phyloP scores from a whole-genome alignment of 2,329 filamentous ascomycete genomes.

The Fusarium camptoceras region DNA sequence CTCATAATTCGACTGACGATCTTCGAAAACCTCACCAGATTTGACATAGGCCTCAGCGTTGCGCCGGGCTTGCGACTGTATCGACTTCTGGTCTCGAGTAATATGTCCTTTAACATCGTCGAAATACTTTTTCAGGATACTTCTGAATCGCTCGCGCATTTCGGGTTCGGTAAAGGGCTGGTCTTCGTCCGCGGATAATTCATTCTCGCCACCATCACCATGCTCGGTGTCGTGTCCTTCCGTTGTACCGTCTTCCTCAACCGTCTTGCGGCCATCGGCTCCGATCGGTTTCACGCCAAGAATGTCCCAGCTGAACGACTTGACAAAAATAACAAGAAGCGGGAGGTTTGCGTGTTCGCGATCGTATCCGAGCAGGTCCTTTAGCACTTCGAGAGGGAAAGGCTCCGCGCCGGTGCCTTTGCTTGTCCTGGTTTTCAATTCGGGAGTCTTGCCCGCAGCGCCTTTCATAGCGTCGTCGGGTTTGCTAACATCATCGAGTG shows the following conservation, averaged over 20 bases:
- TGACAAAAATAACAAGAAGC: constrained; percentile 93
- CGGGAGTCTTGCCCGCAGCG: constrained; percentile 71
- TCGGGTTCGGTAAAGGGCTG: constrained; percentile 80
- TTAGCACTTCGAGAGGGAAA: constrained; percentile 96
- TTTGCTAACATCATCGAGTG: constrained; percentile 74
- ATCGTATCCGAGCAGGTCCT: constrained; percentile 94
- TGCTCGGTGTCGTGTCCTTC: constrained; percentile 53
- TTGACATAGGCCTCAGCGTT: constrained; percentile 99
- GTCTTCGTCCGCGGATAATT: constrained; percentile 63
- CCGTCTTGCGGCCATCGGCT: constrained; percentile 83
- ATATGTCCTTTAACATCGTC: constrained; percentile 93
- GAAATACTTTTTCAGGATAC: constrained; percentile 87
- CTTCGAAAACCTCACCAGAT: constrained; percentile 97
- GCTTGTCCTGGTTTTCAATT: constrained; percentile 66
- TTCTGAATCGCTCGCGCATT: constrained; percentile 86
- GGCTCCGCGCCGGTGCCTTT: constrained; percentile 81
- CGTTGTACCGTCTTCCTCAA: constrained; percentile 82
- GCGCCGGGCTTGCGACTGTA: constrained; percentile 86
- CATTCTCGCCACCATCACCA: constrained; percentile 52
- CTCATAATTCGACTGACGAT: constrained; percentile 95
- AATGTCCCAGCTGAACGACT: constrained; percentile 95
- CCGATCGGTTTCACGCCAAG: constrained; percentile 80
- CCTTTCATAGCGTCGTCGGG: constrained; percentile 73
- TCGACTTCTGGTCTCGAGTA: constrained; percentile 89
- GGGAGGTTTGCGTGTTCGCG: constrained; percentile 92